Base-by-base conservation (phyloP, 2,329 filamentous ascomycete genomes). In the Lecanicillium sp. region DNA sequence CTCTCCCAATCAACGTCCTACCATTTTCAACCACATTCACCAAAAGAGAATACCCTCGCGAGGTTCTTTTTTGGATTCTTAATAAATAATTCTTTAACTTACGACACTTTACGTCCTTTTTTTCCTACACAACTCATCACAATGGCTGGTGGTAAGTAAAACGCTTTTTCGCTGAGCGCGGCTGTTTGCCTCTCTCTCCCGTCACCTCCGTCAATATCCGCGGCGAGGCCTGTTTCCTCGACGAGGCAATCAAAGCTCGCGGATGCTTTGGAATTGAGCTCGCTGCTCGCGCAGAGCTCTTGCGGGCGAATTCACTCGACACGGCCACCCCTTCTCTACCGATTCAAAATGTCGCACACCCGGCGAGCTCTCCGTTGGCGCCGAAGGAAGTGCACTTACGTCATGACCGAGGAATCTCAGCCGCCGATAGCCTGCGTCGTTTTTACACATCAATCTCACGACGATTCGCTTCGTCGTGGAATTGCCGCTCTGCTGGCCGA, bases 111-210 rank as follows among this genome's bases (percentile, higher is more conserved):
- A 54, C 43, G 50, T 55, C 50, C 40, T 21, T 44, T 43, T 52
- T 50, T 51, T 48, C 46, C 42, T 51, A 51, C 49, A 55, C 50
- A 52, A 42, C 40, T 49, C 45, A 49, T 55, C 64, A 71, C 61
- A 66, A 71, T 71, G 68, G 68, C 68, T 66, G 67, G 67, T 58
- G 68, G 68, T 71, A 67, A 71, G 68, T 71, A n/a, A n/a, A n/a
- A n/a, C n/a, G n/a, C n/a, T n/a, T n/a, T n/a, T n/a, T n/a, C n/a
- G n/a, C n/a, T n/a, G n/a, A n/a, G n/a, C n/a, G n/a, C n/a, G n/a
- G n/a, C n/a, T n/a, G n/a, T n/a, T n/a, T n/a, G n/a, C n/a, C n/a
- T n/a, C n/a, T n/a, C n/a, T n/a, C n/a, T n/a, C n/a, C 32, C 41
- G 30, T 36, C 19, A 26, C 3, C 27, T 29, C 23, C 24, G 33